These are phyloP conservation scores for Camelina hispida DNA, from an alignment of 345 rosid species.

Conservation along the genomic window DNA sequence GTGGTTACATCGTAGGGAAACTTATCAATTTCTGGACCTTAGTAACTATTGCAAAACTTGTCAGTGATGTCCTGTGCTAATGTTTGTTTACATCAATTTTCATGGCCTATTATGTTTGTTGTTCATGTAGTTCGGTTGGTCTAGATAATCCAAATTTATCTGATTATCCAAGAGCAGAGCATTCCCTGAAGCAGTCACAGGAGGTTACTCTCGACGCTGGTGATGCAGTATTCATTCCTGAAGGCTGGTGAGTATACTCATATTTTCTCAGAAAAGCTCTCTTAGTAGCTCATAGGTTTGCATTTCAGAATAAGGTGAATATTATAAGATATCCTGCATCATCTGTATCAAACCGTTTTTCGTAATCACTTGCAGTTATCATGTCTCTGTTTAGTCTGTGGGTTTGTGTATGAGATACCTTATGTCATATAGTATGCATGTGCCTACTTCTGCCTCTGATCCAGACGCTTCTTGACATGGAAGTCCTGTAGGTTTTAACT, in stretches of 20 bases:
- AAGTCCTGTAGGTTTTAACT: not conserved
- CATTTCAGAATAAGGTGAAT: not conserved
- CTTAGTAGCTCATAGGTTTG: conserved; percentile 21
- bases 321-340: conserved; percentile 15
- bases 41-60: not conserved
- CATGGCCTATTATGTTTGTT: conserved; percentile 28
- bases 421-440: conserved; percentile 20
- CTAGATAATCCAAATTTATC: conserved; percentile 70
- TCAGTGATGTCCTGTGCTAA: conserved; percentile 19
- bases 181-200: conserved; percentile 59
- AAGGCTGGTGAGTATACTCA: conserved; percentile 85
- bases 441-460: conserved; percentile 24
- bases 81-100: conserved; percentile 1
- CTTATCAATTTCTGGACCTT: not conserved
- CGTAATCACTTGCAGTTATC: not conserved
- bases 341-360: conserved; percentile 12
- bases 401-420: not conserved
- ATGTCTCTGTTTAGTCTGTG: not conserved
- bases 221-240: conserved; percentile 97
- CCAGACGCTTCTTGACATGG: conserved; percentile 22
- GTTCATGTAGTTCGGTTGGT: conserved; percentile 64
- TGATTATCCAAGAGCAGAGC: conserved; percentile 72
- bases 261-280: conserved; percentile 15
- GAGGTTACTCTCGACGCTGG: conserved; percentile 75
- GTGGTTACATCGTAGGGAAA: not conserved